Evolutionary conservation across 345 rosid species (phyloP).

Genomic region (Lumnitzera racemosa): DNA sequence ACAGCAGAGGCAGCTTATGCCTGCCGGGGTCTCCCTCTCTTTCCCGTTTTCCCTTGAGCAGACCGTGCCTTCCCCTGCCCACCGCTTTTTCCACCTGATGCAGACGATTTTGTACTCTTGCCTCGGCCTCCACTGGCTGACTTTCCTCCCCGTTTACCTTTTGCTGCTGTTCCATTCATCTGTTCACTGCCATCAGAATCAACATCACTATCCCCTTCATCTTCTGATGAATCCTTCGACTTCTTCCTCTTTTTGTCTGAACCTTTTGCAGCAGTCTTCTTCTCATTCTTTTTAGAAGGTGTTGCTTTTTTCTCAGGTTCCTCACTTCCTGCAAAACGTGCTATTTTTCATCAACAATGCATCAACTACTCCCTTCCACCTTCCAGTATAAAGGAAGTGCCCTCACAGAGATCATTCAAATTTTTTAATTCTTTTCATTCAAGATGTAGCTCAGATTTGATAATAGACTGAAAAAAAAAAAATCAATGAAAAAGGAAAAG

Average conservation of each 20-base stretch:
- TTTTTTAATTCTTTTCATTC: too few species aligned
- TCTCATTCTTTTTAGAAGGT: slow-evolving; percentile 27
- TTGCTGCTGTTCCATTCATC: slow-evolving; percentile 37
- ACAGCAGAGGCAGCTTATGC: slow-evolving; percentile 16
- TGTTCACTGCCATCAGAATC: slow-evolving; percentile 45
- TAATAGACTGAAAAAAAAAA: too few species aligned
- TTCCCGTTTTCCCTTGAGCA: slow-evolving; percentile 39
- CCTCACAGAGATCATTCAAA: too few species aligned
- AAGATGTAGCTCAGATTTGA: too few species aligned
- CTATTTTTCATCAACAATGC: neutral
- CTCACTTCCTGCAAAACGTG: slow-evolving; percentile 30
- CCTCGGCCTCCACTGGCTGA: slow-evolving; percentile 38
- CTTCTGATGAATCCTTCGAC: slow-evolving; percentile 46
- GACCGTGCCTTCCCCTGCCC: slow-evolving; percentile 28
- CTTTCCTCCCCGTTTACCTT: slow-evolving; percentile 42
- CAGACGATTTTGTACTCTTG: slow-evolving; percentile 24
- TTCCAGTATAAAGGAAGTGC: too few species aligned
- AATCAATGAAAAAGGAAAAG: too few species aligned
- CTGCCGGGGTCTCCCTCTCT: slow-evolving; percentile 78
- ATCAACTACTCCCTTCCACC: too few species aligned
- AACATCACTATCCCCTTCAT: slow-evolving; percentile 34
- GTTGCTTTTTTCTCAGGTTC: slow-evolving; percentile 35
- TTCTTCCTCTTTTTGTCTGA: slow-evolving; percentile 41
- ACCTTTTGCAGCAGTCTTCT: slow-evolving; percentile 32
- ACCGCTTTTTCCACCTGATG: slow-evolving; percentile 29